Evolutionary conservation across 1,284 basidiomycete genomes (phyloP), one percentile per base, ranked within the genome.

Genomic region (Leucoagaricus sp.): DNA sequence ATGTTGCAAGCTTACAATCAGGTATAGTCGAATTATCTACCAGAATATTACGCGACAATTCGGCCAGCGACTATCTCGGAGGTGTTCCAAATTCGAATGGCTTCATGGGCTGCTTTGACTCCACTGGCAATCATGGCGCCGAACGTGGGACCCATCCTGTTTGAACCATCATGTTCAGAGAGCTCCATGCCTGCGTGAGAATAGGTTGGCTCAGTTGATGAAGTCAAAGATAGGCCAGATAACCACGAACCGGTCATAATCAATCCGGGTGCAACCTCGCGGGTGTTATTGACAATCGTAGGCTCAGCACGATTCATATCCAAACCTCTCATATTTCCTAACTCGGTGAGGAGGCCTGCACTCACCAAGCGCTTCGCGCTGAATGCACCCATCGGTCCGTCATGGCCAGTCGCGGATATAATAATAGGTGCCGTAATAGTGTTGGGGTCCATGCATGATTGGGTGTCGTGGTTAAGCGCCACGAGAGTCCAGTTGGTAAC

Each of bases 401-500:
- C 91, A 68, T 91, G 88, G 12, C 88, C 85, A 31, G 86, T 88
- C 17, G 85, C 84, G 40, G 81, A 83, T 49, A 89, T 74, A 62
- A 91, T 75, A n/a, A 93, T 76, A 0, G 90, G 90, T 1, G 88
- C 87, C 28, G 88, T 91, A 71, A 93, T 88, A 34, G 89, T 91
- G 72, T 89, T 88, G 29, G 91, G 91, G 70, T 93, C 91, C 91
- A 93, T 93, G 80, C 90, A 93, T 26, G 82, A 86, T 72, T 93
- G 87, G 58, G 86, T 87, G 66, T 89, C 87, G 69, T 93, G 89
- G 72, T 91, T 91, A 58, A 93, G 81, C 13, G 88, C 83, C 55
- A 93, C 90, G 52, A 92, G 81, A 25, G 89, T 92, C 88, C 88
- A 94, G 79, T 94, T 93, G 54, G 88, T 89, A 4, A 93, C 91